phyloP scores from a whole-genome alignment of 371 early-diverging fungal genomes.

The Antonospora locustae region DNA sequence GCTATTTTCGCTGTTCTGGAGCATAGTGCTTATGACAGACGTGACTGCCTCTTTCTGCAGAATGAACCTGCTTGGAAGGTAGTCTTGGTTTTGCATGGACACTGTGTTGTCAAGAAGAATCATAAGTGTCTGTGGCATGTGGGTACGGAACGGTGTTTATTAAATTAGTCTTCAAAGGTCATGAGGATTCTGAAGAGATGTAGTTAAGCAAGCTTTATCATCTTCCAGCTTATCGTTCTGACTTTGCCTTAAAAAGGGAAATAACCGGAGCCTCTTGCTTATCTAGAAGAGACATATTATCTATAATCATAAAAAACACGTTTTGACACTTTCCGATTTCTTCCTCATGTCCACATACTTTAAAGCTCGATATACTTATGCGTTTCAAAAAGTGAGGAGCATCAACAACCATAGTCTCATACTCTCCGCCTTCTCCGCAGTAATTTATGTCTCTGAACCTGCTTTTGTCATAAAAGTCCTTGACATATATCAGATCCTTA shows the following conservation, averaged over 20 bases:
- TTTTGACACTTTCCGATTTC: conserved; percentile 18
- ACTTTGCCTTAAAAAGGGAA: too few relatives aligned
- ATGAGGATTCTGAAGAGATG: too few relatives aligned
- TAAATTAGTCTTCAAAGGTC: too few relatives aligned
- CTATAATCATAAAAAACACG: conserved; percentile 25
- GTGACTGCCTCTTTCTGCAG: conserved; percentile 38
- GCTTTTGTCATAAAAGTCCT: conserved; percentile 6
- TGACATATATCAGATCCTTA: conserved; percentile 26
- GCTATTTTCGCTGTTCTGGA: conserved; percentile 19
- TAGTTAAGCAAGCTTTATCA: too few relatives aligned
- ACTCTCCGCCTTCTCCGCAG: conserved; percentile 99
- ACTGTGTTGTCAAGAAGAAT: conserved; percentile 48
- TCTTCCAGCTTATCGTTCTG: too few relatives aligned
- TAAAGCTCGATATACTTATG: conserved; percentile 51
- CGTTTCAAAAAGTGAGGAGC: conserved; percentile 76
- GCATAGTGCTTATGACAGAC: conserved; percentile 22
- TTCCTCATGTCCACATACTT: conserved; percentile 25
- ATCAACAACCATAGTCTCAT: conserved; percentile 83
- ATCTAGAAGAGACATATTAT: not conserved
- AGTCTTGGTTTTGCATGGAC: conserved; percentile 50
- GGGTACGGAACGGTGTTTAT: too few relatives aligned
- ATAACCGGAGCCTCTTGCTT: too few relatives aligned
- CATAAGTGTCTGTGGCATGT: conserved; percentile 41
- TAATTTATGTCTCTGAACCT: conserved; percentile 65
- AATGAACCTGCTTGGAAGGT: conserved; percentile 43